Percentiles rank a stretch among this genome's conserved stretches.
These are phyloP conservation scores for Cairneyella variabilis DNA, from an alignment of 495 filamentous ascomycete species.

Conservation along the genomic window DNA sequence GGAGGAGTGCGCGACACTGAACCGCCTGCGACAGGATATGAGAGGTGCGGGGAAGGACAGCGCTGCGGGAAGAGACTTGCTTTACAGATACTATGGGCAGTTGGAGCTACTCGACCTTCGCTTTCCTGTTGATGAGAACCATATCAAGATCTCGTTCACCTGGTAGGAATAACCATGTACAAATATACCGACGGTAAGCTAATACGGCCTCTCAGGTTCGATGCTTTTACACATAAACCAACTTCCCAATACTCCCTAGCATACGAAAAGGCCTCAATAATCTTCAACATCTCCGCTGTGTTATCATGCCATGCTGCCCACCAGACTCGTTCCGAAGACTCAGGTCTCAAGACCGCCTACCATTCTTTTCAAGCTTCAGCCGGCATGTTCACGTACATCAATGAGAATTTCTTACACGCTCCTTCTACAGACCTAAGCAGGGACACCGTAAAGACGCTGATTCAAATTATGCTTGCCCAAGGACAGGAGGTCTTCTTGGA, in stretches of 20 bases:
- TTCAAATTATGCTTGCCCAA: conserved; percentile 89
- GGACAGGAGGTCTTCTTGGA: conserved; percentile 96
- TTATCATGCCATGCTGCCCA: conserved; percentile 93
- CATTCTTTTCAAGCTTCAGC: conserved; percentile 98
- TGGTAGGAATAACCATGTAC: conserved; percentile 58
- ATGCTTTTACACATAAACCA: conserved; percentile 95
- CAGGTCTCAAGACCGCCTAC: conserved; percentile 91
- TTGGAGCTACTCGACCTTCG: conserved; percentile 89
- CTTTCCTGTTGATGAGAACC: conserved; percentile 96
- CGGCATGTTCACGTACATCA: conserved; percentile 99
- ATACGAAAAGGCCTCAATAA: conserved; percentile 98
- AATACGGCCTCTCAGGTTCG: conserved; percentile 63
- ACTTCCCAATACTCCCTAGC: conserved; percentile 95
- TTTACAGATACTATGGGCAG: conserved; percentile 98
- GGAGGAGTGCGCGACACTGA: conserved; percentile 92
- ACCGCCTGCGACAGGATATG: conserved; percentile 98
- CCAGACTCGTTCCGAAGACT: conserved; percentile 87
- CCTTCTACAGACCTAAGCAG: conserved; percentile 91
- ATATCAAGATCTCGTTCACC: conserved; percentile 98
- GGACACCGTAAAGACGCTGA: conserved; percentile 92
- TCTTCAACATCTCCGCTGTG: conserved; percentile 98
- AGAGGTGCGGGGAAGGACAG: conserved; percentile 96
- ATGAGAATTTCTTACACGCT: conserved; percentile 97
- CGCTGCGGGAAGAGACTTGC: conserved; percentile 83
- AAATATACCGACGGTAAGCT: background rate